Evolutionary conservation across 1,284 basidiomycete genomes (phyloP), one percentile per base, ranked within the genome.

Genomic region (Fistulina hepatica): DNA sequence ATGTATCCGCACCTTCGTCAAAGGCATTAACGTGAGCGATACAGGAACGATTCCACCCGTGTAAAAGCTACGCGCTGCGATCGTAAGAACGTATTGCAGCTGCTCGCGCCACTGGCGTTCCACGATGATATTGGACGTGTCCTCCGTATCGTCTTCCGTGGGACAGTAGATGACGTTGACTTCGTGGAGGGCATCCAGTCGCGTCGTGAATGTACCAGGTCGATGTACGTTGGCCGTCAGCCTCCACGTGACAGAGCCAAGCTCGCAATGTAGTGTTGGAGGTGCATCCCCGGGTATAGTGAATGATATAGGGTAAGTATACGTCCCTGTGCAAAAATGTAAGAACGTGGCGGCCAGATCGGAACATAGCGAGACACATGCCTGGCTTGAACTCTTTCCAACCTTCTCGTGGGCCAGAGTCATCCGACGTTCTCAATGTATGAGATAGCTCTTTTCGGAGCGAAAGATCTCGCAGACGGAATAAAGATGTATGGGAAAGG

Each of bases 251-350:
- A 95, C 79, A 6, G 74, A 73, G 11, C 92, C 93, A 53, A 78
- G 86, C 39, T 84, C 76, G 46, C 81, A 81, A 37, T 73, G 69
- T 41, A 95, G 65, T 0, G 80, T 80, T 0, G 94, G 89, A 3
- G 92, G 90, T 3, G 84, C 71, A 43, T 76, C 73, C 3, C 76
- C 67, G 0, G 93, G 90, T 34, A 98, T 77, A 4, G 80, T 69
- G 57, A 97, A 89, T n/a, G 85, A 86, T 51, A 98, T 86, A 1
- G 93, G 92, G 57, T 92, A 98, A 27, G 83, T 91, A 57, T 97
- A 97, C 5, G 78, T 82, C n/a, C 90, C 89, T 85, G 50, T n/a
- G n/a, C n/a, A n/a, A n/a, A n/a, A n/a, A n/a, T n/a, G n/a, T n/a
- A n/a, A n/a, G n/a, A n/a, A n/a, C n/a, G n/a, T n/a, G n/a, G n/a